phyloP scores from a whole-genome alignment of 2,329 filamentous ascomycete genomes.

The Escovopsis weberi region DNA sequence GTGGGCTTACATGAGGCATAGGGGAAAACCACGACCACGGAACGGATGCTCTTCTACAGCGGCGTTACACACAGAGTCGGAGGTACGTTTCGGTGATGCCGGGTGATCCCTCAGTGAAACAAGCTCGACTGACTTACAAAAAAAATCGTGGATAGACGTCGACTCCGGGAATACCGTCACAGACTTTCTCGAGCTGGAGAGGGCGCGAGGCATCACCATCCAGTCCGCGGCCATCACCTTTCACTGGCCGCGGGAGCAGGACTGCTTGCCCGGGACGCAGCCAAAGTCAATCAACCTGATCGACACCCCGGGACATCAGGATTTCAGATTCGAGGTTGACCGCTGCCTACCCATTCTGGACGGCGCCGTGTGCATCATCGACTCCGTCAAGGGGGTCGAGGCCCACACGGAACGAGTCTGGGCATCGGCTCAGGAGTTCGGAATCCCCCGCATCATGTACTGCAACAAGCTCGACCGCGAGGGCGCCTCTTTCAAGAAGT shows the following conservation, averaged over 20 bases:
- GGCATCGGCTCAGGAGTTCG: constrained; percentile 74
- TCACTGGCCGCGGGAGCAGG: constrained; percentile 59
- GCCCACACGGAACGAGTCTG: constrained; percentile 96
- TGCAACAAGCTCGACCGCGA: constrained; percentile 70
- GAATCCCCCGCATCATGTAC: constrained; percentile 66
- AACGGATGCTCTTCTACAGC: constrained; percentile 97
- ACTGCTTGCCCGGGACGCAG: constrained; percentile 22
- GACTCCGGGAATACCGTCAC: constrained; percentile 95
- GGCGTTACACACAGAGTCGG: constrained; percentile 79
- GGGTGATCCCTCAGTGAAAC: neutral
- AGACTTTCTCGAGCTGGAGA: constrained; percentile 87
- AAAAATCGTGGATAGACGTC: constrained; percentile 47
- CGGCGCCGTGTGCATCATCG: constrained; percentile 82
- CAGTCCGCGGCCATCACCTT: constrained; percentile 96
- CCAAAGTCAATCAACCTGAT: constrained; percentile 76
- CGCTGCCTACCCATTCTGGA: constrained; percentile 79
- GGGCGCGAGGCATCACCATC: constrained; percentile 88
- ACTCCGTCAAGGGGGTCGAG: constrained; percentile 87
- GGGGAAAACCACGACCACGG: constrained; percentile 96
- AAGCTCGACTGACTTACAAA: neutral
- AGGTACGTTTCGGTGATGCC: constrained; percentile 24
- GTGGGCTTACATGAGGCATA: constrained; percentile 11
- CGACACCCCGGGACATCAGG: constrained; percentile 90
- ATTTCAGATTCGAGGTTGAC: constrained; percentile 94
- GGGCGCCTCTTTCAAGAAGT: constrained; percentile 66